These are phyloP conservation scores for Melanogaster broomeanus DNA, from an alignment of 768 basidiomycete species.

Conservation along the genomic window DNA sequence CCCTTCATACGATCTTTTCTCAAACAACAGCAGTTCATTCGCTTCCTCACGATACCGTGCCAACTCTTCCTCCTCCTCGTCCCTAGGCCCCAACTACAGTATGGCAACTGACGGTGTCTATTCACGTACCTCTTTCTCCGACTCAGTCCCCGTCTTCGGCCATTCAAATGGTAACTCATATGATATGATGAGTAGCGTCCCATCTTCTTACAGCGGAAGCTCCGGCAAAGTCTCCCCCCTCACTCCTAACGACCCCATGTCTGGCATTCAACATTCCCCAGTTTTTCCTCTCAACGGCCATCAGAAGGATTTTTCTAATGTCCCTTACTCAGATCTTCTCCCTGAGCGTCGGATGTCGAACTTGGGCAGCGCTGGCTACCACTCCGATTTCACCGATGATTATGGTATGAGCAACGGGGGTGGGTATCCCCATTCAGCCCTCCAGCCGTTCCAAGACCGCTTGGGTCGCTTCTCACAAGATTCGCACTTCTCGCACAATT, in stretches of 20 bases:
- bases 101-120: conserved; percentile 61
- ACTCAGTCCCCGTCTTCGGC: conserved; percentile 59
- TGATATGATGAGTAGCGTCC: conserved; percentile 63
- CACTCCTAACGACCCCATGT: conserved; percentile 66
- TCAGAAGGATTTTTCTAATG: conserved; percentile 58
- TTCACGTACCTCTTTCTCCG: conserved; percentile 57
- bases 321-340: conserved; percentile 58
- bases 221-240: conserved; percentile 78
- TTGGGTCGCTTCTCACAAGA: conserved; percentile 57
- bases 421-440: conserved; percentile 48
- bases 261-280: conserved; percentile 55
- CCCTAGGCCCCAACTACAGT: conserved; percentile 56
- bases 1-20: conserved; percentile 64
- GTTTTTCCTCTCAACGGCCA: conserved; percentile 46
- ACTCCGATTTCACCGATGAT: conserved; percentile 64
- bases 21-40: conserved; percentile 48
- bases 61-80: conserved; percentile 72
- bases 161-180: conserved; percentile 55
- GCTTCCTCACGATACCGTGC: conserved; percentile 65
- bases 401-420: conserved; percentile 52
- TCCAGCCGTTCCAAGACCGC: conserved; percentile 63
- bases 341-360: conserved; percentile 59
- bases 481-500: conserved; percentile 48
- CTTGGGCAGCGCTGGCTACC: conserved; percentile 48
- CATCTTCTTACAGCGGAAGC: conserved; percentile 57